A percentile compares a stretch with the other conserved stretches of the same genome.
Evolutionary conservation across 257 asterid genomes (phyloP).

Genomic region (Plantago elongata): DNA sequence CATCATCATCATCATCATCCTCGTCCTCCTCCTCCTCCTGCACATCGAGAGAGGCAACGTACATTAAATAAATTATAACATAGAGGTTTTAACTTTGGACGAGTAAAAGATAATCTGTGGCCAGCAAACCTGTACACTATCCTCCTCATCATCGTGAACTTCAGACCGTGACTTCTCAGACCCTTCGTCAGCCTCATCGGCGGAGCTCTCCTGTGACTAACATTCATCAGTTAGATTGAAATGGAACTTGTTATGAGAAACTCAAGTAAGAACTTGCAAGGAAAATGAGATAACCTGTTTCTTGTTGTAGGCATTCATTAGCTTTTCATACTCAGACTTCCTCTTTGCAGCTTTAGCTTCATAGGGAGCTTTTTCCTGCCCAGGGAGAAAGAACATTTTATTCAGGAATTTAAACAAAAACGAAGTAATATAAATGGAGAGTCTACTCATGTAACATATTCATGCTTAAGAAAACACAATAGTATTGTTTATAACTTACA

Average conservation of each 20-base stretch:
- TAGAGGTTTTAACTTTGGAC: not conserved
- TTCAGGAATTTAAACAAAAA: not conserved
- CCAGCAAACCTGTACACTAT: slow-evolving; percentile 56
- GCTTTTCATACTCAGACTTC: slow-evolving; percentile 74
- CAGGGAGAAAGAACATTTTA: slow-evolving; percentile 8
- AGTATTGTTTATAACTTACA: slow-evolving; percentile 41
- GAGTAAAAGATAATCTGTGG: not conserved
- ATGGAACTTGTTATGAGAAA: not conserved
- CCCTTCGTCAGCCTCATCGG: slow-evolving; percentile 72
- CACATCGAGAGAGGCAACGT: not conserved
- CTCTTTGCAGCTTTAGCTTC: slow-evolving; percentile 94
- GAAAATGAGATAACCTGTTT: slow-evolving; percentile 48
- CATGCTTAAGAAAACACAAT: not conserved
- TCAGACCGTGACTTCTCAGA: slow-evolving; percentile 74
- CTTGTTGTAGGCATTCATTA: slow-evolving; percentile 77
- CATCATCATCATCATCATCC: slow-evolving; percentile 36
- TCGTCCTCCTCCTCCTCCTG: slow-evolving; percentile 46
- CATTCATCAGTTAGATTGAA: not conserved
- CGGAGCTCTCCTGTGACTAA: slow-evolving; percentile 66
- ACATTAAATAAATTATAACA: not conserved
- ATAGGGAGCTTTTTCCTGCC: slow-evolving; percentile 90
- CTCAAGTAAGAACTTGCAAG: not conserved
- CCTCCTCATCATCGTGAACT: slow-evolving; percentile 58
- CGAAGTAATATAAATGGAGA: not conserved
- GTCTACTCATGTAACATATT: not conserved